Evolutionary conservation across 306 rosid genomes (phyloP).

Genomic region (Begonia loranthoides): DNA sequence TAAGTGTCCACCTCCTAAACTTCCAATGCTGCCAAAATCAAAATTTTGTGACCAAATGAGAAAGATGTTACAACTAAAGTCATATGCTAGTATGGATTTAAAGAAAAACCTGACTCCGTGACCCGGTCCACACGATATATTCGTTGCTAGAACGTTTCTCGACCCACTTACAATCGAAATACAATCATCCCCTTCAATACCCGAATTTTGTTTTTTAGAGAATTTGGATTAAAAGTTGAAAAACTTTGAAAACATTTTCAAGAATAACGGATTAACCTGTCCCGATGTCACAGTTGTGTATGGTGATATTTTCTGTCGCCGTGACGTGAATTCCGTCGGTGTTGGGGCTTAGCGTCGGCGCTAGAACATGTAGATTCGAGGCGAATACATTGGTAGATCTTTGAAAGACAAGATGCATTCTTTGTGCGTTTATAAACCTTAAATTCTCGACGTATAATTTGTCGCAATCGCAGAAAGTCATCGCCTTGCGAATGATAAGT

Average conservation of each 20-base stretch:
- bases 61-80: neutral
- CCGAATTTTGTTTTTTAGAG: neutral
- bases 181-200: slow-evolving; percentile 66
- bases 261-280: slow-evolving; percentile 34
- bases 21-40: slow-evolving; percentile 52
- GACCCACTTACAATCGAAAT: slow-evolving; percentile 89
- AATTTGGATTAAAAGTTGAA: neutral
- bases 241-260: neutral
- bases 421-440: slow-evolving; percentile 42
- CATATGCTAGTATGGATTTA: neutral
- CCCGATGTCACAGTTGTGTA: slow-evolving; percentile 30
- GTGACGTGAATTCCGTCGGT: slow-evolving; percentile 89
- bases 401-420: slow-evolving; percentile 52
- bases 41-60: neutral
- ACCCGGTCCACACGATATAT: slow-evolving; percentile 74
- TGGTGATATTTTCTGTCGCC: slow-evolving; percentile 26
- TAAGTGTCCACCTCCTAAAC: slow-evolving; percentile 53
- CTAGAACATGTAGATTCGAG: slow-evolving; percentile 25
- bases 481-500: slow-evolving; percentile 34
- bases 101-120: slow-evolving; percentile 72
- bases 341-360: slow-evolving; percentile 70
- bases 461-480: slow-evolving; percentile 43
- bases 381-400: slow-evolving; percentile 36
- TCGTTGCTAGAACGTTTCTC: slow-evolving; percentile 28
- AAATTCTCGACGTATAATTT: slow-evolving; percentile 30